Evolutionary conservation across 257 asterid genomes (phyloP).

Genomic region (Leptodermis oblonga): DNA sequence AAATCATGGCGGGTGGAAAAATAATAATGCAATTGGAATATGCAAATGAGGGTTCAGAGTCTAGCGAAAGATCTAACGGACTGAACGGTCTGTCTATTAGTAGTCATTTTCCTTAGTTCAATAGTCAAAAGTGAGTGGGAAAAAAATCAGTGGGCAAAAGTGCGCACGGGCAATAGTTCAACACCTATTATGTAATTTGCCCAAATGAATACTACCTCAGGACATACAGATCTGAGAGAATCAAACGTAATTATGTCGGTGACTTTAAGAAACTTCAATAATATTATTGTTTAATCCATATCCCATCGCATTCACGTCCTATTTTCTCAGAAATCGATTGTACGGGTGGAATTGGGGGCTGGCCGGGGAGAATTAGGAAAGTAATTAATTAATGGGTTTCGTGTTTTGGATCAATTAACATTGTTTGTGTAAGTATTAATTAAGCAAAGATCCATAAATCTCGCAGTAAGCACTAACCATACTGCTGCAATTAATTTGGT

Average conservation of each 20-base stretch:
- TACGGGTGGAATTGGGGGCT: constrained; percentile 23
- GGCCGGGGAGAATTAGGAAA: constrained; percentile 15
- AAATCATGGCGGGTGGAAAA: too few relatives aligned
- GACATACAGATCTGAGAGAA: neutral
- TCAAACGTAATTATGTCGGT: neutral
- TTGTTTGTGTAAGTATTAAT: neutral
- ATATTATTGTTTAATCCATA: neutral
- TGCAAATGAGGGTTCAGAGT: too few relatives aligned
- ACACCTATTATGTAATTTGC: too few relatives aligned
- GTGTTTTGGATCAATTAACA: neutral
- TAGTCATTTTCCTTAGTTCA: too few relatives aligned
- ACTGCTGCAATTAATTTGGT: constrained; percentile 7
- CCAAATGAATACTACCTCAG: too few relatives aligned
- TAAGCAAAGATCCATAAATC: constrained; percentile 25
- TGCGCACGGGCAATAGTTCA: too few relatives aligned
- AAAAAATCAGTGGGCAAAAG: too few relatives aligned
- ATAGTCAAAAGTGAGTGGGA: too few relatives aligned
- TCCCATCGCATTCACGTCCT: constrained; percentile 27
- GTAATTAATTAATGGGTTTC: neutral
- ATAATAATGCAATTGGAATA: too few relatives aligned
- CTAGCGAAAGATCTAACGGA: too few relatives aligned
- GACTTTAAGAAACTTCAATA: neutral
- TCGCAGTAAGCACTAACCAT: constrained; percentile 30
- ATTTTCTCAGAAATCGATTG: constrained; percentile 24
- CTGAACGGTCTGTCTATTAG: too few relatives aligned